phyloP scores from a whole-genome alignment of 352 stramenopile species.

The Phytopythium helicoides region DNA sequence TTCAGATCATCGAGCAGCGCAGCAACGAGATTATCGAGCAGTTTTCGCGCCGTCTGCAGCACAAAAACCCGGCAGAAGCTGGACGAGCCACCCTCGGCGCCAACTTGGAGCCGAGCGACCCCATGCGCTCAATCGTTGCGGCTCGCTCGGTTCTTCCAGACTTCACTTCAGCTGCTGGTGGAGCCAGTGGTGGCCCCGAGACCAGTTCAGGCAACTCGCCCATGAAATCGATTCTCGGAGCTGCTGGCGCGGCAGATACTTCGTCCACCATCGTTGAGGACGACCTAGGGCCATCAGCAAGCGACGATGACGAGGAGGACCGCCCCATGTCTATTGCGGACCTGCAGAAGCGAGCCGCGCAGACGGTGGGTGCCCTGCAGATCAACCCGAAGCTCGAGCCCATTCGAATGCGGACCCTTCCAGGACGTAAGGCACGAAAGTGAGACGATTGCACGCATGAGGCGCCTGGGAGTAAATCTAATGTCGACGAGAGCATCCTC shows the following conservation, averaged over 20 bases:
- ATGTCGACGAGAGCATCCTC: too few relatives aligned
- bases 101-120: slow-evolving; percentile 66
- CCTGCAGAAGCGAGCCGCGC: slow-evolving; percentile 55
- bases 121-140: slow-evolving; percentile 47
- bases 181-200: background rate
- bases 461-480: too few relatives aligned
- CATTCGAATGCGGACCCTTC: slow-evolving; percentile 18
- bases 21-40: slow-evolving; percentile 81
- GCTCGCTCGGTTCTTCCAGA: slow-evolving; percentile 47
- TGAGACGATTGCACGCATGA: background rate
- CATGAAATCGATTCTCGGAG: slow-evolving; percentile 1
- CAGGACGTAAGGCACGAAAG: slow-evolving; percentile 46
- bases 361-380: slow-evolving; percentile 49
- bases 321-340: slow-evolving; percentile 60
- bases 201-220: slow-evolving; percentile 4
- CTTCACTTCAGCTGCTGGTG: slow-evolving; percentile 3
- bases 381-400: slow-evolving; percentile 42
- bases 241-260: slow-evolving; percentile 4
- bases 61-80: slow-evolving; percentile 60
- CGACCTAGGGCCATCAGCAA: slow-evolving; percentile 31
- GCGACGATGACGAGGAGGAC: slow-evolving; percentile 65
- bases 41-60: slow-evolving; percentile 63
- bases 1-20: slow-evolving; percentile 77
- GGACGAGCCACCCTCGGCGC: slow-evolving; percentile 54
- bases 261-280: slow-evolving; percentile 44